phyloP scores from a whole-genome alignment of 805 yeast species.

The Nakazawaea peltata region DNA sequence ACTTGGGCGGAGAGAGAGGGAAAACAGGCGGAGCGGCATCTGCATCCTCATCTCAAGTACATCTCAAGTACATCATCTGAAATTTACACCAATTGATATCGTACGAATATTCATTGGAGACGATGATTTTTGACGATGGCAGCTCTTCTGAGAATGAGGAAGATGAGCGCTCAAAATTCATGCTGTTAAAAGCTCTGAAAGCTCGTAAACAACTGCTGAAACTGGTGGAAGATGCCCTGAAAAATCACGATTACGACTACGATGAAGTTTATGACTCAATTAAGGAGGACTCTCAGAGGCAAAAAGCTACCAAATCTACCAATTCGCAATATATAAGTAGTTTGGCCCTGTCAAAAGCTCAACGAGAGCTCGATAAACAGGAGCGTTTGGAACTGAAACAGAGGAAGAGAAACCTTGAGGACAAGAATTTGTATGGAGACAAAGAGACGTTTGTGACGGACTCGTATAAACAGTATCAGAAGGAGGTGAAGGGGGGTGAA shows the following conservation, averaged over 20 bases:
- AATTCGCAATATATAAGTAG: constrained; percentile 29
- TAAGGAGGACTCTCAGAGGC: constrained; percentile 17
- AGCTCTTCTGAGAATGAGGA: constrained; percentile 6
- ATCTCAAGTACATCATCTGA: constrained; percentile 6
- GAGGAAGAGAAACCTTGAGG: constrained; percentile 29
- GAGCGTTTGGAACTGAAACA: constrained; percentile 27
- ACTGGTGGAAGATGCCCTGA: constrained; percentile 10
- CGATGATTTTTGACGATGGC: constrained; percentile 7
- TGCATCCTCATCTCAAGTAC: constrained; percentile 13
- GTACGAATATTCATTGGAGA: too few species aligned
- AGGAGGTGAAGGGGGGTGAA: constrained; percentile 14
- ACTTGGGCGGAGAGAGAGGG: too few species aligned
- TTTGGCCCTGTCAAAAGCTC: constrained; percentile 34
- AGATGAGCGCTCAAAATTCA: constrained; percentile 1
- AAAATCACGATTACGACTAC: constrained; percentile 25
- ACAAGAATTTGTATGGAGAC: constrained; percentile 27
- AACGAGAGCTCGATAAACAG: constrained; percentile 37
- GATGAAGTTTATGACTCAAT: constrained; percentile 41
- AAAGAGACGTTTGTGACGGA: constrained; percentile 41
- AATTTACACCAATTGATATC: too few species aligned
- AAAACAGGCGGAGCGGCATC: too few species aligned
- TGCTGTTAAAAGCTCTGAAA: constrained; percentile 6
- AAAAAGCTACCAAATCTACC: not conserved
- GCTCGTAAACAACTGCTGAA: not conserved
- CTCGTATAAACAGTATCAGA: constrained; percentile 33